Evolutionary conservation across 2,329 filamentous ascomycete species (phyloP).

Genomic region (Trichoderma koningiopsis): DNA sequence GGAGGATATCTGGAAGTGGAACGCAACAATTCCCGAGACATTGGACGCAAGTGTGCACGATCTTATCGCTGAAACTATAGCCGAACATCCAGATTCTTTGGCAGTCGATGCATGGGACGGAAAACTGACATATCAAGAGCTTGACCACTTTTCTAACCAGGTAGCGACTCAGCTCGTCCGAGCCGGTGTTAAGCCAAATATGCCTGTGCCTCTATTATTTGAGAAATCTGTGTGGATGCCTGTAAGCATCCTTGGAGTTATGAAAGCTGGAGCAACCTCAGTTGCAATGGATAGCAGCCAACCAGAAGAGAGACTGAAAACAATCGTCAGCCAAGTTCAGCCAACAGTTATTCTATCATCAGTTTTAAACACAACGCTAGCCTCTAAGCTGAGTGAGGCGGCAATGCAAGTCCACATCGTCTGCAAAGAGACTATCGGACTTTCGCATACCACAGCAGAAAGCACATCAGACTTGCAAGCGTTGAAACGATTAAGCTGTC

Average conservation of each 20-base stretch:
- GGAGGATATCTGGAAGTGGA: background rate
- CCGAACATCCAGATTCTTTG: background rate
- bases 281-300: background rate
- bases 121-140: background rate
- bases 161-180: background rate
- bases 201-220: background rate
- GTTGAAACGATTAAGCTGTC: background rate
- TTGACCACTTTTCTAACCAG: background rate
- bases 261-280: background rate
- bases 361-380: background rate
- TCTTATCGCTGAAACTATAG: background rate
- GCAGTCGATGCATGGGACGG: background rate
- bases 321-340: background rate
- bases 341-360: background rate
- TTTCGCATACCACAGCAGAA: background rate
- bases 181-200: background rate
- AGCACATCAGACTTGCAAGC: background rate
- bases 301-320: background rate
- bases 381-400: background rate
- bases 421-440: background rate
- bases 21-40: background rate
- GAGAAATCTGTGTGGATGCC: background rate
- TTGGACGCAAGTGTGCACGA: background rate
- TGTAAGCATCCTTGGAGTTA: background rate
- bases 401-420: background rate